Evolutionary conservation across 331 rosid species (phyloP), one percentile per base, ranked within the genome.

Genomic region (Arachis monticola): DNA sequence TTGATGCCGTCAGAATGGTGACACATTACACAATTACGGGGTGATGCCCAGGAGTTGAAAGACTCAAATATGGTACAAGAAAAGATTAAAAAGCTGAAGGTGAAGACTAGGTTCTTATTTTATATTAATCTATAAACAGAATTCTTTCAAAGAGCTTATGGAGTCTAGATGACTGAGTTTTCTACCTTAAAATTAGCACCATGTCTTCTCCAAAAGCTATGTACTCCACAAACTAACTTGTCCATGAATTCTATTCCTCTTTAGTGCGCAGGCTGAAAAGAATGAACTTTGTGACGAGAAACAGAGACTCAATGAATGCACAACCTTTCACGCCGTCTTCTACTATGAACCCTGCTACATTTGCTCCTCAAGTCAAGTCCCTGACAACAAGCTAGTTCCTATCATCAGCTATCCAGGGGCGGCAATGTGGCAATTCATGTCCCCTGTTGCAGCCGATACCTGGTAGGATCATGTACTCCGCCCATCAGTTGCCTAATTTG

Each of bases 401-500:
- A 85, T 95, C 82, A 79, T 92, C 41, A 84, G 98, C 10, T 95
- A 95, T 82, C 98, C 99, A 0, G 96, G 97, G 44, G 96, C 92
- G 47, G 98, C 97, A 61, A 90, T 95, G 98, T 95, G 99, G 99
- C 99, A 95, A 79, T 95, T 95, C 84, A 86, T 92, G 99, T 98
- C 98, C n/a, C 99, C 99, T 45, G 97, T 98, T 44, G 79, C 98
- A 1, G 97, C 90, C 67, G 99, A 95, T 80, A 95, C 99, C 56
- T 92, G 98, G 40, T 97, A 95, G 93, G 99, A 95, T 85, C 99
- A 95, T 41, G 97, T 92, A 1, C 98, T 87, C 79, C 98, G 98
- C 48, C 96, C 99, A 5, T 97, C 99, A 0, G 99, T 92, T 66
- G 99, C 99, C 67, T 95, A 92, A 92, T 70, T 73, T 9, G 71